Percentiles rank a stretch among this genome's conserved stretches.
phyloP scores from a whole-genome alignment of 805 yeast species.

The Metschnikowia dekortorum region DNA sequence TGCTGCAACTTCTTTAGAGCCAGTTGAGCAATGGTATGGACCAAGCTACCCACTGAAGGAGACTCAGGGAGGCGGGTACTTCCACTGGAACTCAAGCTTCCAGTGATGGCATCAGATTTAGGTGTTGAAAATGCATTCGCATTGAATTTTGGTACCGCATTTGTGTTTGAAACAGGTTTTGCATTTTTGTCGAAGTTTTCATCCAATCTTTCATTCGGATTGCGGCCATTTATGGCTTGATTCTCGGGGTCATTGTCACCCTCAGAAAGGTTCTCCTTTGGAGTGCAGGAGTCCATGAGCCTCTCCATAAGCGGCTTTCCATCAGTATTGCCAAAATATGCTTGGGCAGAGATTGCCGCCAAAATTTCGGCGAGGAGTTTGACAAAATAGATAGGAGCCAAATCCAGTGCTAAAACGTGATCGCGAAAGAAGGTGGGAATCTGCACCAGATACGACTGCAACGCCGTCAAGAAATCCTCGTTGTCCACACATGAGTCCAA shows the following conservation, averaged over 20 bases:
- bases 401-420: conserved; percentile 25
- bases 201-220: not conserved
- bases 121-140: too few species aligned
- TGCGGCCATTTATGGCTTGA: too few species aligned
- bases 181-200: too few species aligned
- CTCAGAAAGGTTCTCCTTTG: not conserved
- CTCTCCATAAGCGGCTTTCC: conserved; percentile 19
- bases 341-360: conserved; percentile 31
- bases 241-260: too few species aligned
- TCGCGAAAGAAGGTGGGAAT: conserved; percentile 8
- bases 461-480: conserved; percentile 33
- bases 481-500: conserved; percentile 37
- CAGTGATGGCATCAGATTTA: too few species aligned
- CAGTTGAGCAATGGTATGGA: conserved; percentile 27
- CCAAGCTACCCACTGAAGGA: conserved; percentile 15
- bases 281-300: not conserved
- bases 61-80: too few species aligned
- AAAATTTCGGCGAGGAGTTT: conserved; percentile 32
- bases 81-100: not conserved
- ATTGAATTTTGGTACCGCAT: too few species aligned
- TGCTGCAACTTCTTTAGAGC: conserved; percentile 39
- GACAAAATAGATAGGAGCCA: conserved; percentile 33
- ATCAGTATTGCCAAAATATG: conserved; percentile 20
- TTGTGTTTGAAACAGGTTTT: too few species aligned
- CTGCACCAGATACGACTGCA: conserved; percentile 27